Evolutionary conservation across 225 moss, liverwort and hornwort genomes (phyloP).

Genomic region (Rhytidiadelphus loreus): DNA sequence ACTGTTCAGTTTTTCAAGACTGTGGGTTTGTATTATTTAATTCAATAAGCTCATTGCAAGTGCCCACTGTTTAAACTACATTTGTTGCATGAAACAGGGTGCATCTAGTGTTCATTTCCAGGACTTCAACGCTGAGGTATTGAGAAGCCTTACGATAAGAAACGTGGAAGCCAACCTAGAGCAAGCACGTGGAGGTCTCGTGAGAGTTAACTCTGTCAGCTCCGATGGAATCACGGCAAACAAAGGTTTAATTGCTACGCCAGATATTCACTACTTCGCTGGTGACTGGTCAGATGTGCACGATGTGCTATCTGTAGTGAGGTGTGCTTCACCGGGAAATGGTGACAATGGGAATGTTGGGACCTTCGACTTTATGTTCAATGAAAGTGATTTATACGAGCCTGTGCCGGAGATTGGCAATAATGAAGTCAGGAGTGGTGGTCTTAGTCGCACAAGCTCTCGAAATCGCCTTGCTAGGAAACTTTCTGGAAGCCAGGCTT

Average conservation of each 20-base stretch:
- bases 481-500: conserved; percentile 77
- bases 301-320: conserved; percentile 52
- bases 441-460: conserved; percentile 36
- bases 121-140: conserved; percentile 87
- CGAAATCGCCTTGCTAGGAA: conserved; percentile 40
- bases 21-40: not conserved
- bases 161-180: conserved; percentile 81
- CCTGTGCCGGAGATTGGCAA: conserved; percentile 22
- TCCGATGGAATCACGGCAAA: conserved; percentile 19
- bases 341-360: conserved; percentile 7
- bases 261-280: conserved; percentile 74
- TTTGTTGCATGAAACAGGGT: conserved; percentile 41
- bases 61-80: not conserved
- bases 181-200: conserved; percentile 38
- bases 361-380: conserved; percentile 32
- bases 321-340: conserved; percentile 17
- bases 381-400: conserved; percentile 33
- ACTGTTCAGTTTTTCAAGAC: not conserved
- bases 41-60: not conserved
- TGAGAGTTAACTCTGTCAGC: conserved; percentile 21
- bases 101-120: conserved; percentile 92
- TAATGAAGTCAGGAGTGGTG: conserved; percentile 19
- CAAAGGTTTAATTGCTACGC: conserved; percentile 18
- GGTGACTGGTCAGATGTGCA: conserved; percentile 93
- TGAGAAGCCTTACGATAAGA: conserved; percentile 63